Evolutionary conservation across 208 protist species (phyloP).

Genomic region (Chromosphaera perkinsii): DNA sequence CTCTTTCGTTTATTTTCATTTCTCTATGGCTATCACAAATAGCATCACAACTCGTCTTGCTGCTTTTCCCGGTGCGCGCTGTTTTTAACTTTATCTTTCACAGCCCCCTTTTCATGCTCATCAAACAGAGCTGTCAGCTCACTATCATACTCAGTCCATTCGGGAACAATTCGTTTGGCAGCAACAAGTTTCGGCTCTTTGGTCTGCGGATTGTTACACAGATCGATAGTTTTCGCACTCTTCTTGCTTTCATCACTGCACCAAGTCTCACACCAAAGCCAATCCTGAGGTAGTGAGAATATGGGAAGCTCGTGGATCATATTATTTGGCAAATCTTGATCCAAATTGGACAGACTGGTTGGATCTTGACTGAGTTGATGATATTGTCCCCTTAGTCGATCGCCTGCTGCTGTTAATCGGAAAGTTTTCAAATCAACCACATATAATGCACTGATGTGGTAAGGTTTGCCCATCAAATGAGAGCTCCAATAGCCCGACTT

Average conservation of each 20-base stretch:
- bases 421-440: slow-evolving; percentile 83
- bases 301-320: slow-evolving; percentile 83
- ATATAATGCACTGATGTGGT: slow-evolving; percentile 94
- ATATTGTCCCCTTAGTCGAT: slow-evolving; percentile 81
- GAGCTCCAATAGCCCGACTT: slow-evolving; percentile 83
- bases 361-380: slow-evolving; percentile 73
- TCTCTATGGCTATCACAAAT: too few species aligned
- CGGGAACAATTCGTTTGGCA: slow-evolving; percentile 55
- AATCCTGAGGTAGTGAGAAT: slow-evolving; percentile 90
- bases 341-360: slow-evolving; percentile 72
- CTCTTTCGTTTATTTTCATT: too few species aligned
- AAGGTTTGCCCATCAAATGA: slow-evolving; percentile 83
- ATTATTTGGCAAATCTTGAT: slow-evolving; percentile 93
- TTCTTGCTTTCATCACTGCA: slow-evolving; percentile 80
- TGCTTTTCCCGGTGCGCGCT: too few species aligned
- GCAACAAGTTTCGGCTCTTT: slow-evolving; percentile 87
- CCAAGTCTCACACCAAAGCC: slow-evolving; percentile 98
- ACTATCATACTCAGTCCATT: slow-evolving; percentile 13
- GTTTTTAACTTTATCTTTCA: too few species aligned
- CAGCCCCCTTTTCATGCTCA: not conserved
- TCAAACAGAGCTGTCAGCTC: slow-evolving; percentile 6
- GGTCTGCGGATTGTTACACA: slow-evolving; percentile 93
- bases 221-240: slow-evolving; percentile 91
- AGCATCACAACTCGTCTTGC: too few species aligned
- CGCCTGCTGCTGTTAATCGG: slow-evolving; percentile 73